Evolutionary conservation across 2,329 filamentous ascomycete species (phyloP).

Genomic region (Exophiala phaeomuriformis): DNA sequence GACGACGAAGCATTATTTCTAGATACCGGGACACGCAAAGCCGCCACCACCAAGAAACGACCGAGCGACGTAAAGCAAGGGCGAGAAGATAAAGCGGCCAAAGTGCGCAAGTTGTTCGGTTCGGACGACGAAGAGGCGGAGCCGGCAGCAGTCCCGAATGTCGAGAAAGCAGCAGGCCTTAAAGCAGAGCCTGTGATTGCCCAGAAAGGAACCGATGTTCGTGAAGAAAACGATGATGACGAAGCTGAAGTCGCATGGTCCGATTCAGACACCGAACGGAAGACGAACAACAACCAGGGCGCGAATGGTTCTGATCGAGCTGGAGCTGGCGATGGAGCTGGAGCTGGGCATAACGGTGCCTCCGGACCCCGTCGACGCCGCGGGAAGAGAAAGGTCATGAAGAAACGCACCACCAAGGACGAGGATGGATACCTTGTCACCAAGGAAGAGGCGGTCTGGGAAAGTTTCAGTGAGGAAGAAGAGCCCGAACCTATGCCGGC

Average conservation of each 20-base stretch:
- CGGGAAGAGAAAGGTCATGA: constrained; percentile 72
- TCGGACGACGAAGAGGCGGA: constrained; percentile 46
- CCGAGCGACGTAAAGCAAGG: constrained; percentile 21
- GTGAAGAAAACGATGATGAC: constrained; percentile 48
- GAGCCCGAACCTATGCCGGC: constrained; percentile 39
- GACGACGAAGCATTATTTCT: constrained; percentile 48
- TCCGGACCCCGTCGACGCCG: constrained; percentile 60
- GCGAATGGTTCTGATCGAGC: no score
- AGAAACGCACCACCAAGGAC: constrained; percentile 79
- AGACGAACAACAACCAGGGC: not conserved
- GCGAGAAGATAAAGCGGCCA: constrained; percentile 53
- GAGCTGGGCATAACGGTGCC: not conserved
- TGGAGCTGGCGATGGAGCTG: no score
- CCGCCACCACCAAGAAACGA: constrained; percentile 33
- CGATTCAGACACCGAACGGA: constrained; percentile 20
- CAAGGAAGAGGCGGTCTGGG: constrained; percentile 76
- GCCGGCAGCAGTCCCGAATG: constrained; percentile 20
- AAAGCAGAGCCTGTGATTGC: constrained; percentile 12
- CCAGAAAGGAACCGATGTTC: constrained; percentile 5
- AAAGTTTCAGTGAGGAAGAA: constrained; percentile 90
- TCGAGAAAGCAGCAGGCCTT: constrained; percentile 23
- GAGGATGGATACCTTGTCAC: constrained; percentile 89
- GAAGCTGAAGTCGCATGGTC: constrained; percentile 44
- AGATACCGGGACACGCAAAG: constrained; percentile 33
- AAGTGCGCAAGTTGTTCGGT: constrained; percentile 69